Conservation (phyloP, 1,284 basidiomycete species). For the Trichosporon faecale region DNA sequence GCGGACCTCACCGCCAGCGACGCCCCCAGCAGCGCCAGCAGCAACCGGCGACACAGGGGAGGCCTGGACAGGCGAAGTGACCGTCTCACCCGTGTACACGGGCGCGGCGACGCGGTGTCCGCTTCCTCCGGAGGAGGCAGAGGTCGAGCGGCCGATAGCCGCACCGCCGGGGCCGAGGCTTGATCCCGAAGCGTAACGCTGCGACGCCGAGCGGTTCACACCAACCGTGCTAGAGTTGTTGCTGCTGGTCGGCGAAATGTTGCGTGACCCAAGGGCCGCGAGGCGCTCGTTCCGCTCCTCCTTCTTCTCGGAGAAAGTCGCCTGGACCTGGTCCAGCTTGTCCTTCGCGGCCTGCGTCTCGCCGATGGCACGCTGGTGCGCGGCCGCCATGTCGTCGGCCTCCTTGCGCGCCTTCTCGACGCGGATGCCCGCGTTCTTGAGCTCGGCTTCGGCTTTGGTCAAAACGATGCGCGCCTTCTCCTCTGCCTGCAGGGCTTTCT, state of each 20-base stretch:
- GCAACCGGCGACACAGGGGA: neutral
- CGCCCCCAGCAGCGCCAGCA: neutral
- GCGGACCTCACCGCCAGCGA: neutral
- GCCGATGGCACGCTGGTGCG: neutral
- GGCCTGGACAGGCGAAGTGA: neutral
- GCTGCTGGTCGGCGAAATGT: neutral
- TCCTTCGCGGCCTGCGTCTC: neutral
- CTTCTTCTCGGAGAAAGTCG: conserved; percentile 16
- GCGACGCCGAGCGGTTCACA: neutral
- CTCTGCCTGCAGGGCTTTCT: neutral
- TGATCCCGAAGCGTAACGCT: neutral
- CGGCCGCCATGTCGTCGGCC: neutral
- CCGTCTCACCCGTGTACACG: neutral
- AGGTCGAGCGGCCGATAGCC: neutral
- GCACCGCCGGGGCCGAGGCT: neutral
- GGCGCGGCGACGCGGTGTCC: conserved; percentile 3
- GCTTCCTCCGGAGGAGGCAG: neutral
- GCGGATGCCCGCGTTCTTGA: neutral
- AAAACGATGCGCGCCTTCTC: conserved; percentile 6
- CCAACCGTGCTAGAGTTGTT: neutral
- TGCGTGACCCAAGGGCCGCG: neutral
- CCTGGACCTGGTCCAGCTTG: neutral
- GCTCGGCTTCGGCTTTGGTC: conserved; percentile 1
- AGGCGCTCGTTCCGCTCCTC: conserved; percentile 22
- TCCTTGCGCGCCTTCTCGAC: conserved; percentile 3